Conservation (phyloP, 192 early-diverging fungal genomes). For the Linnemannia schmuckeri region DNA sequence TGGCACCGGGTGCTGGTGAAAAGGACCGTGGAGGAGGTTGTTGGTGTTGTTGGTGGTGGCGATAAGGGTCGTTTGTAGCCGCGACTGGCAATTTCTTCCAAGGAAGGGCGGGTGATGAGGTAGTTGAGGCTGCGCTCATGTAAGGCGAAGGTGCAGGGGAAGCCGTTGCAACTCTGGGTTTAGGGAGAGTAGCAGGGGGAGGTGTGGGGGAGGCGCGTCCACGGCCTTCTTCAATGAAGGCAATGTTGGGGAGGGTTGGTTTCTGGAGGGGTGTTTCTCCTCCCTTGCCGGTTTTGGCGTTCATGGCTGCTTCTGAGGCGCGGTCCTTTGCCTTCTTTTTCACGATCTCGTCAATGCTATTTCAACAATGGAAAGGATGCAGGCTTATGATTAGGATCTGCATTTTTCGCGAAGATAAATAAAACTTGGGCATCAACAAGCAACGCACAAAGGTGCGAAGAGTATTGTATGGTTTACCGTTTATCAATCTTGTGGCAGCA, state of each 20-base stretch:
- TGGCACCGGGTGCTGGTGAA: conserved; percentile 30
- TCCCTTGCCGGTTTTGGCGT: conserved; percentile 23
- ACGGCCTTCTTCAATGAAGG: conserved; percentile 39
- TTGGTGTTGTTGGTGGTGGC: conserved; percentile 28
- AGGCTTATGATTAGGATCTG: conserved; percentile 77
- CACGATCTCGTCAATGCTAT: conserved; percentile 70
- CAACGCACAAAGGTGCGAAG: conserved; percentile 59
- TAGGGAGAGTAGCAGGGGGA: neutral
- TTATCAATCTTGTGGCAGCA: conserved; percentile 92
- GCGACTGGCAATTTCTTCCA: conserved; percentile 19
- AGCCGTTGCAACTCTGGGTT: conserved; percentile 11
- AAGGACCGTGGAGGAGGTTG: conserved; percentile 40
- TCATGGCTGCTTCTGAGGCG: conserved; percentile 28
- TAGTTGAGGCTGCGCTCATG: neutral
- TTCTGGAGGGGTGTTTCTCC: conserved; percentile 39
- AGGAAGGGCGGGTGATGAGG: conserved; percentile 8
- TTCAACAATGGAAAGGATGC: neutral
- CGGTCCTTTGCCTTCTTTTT: conserved; percentile 63
- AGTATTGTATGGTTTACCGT: conserved; percentile 69
- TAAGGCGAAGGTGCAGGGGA: conserved; percentile 21
- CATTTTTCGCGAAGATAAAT: too few relatives aligned
- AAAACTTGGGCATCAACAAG: conserved; percentile 65
- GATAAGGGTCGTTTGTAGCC: conserved; percentile 47
- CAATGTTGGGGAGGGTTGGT: conserved; percentile 56
- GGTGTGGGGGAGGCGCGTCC: conserved; percentile 3